A percentile compares a stretch with the other conserved stretches of the same genome.
phyloP scores from a whole-genome alignment of 371 early-diverging fungal genomes.

The Mucor lusitanicus region DNA sequence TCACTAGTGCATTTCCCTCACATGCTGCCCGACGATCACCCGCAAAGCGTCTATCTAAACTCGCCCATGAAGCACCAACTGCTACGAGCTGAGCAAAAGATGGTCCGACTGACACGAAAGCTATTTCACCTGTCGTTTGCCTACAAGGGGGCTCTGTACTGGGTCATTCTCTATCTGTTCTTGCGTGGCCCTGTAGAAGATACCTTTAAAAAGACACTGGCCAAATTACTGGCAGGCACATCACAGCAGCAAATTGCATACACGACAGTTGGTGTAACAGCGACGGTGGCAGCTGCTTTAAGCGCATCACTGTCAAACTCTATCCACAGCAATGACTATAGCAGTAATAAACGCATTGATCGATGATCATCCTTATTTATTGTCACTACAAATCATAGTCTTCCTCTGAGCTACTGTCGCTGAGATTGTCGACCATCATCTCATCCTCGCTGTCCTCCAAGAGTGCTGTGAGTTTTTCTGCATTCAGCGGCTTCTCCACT shows the following conservation, averaged over 20 bases:
- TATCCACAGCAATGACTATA: slow-evolving; percentile 12
- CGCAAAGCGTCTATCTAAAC: slow-evolving; percentile 38
- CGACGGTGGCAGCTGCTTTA: slow-evolving; percentile 39
- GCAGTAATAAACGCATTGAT: slow-evolving; percentile 1
- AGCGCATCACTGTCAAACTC: slow-evolving; percentile 38
- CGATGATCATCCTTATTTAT: not conserved
- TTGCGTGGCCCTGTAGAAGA: slow-evolving; percentile 46
- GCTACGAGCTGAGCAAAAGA: slow-evolving; percentile 31
- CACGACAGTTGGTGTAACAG: slow-evolving; percentile 43
- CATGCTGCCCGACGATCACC: slow-evolving; percentile 37
- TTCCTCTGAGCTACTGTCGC: slow-evolving; percentile 19
- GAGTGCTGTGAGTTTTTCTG: slow-evolving; percentile 66
- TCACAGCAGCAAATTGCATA: slow-evolving; percentile 34
- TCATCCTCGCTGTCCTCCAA: slow-evolving; percentile 62
- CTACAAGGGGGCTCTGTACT: slow-evolving; percentile 45
- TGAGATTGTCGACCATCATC: slow-evolving; percentile 30
- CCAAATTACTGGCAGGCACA: slow-evolving; percentile 18
- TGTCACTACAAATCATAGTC: slow-evolving; percentile 5
- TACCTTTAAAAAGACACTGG: slow-evolving; percentile 26
- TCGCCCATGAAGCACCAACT: slow-evolving; percentile 38
- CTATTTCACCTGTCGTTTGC: slow-evolving; percentile 42
- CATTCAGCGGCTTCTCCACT: slow-evolving; percentile 68
- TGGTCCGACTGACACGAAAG: slow-evolving; percentile 32
- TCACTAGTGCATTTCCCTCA: slow-evolving; percentile 40
- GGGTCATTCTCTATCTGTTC: slow-evolving; percentile 42